phyloP scores from a whole-genome alignment of 768 basidiomycete species.

The Clavaria fumosa region DNA sequence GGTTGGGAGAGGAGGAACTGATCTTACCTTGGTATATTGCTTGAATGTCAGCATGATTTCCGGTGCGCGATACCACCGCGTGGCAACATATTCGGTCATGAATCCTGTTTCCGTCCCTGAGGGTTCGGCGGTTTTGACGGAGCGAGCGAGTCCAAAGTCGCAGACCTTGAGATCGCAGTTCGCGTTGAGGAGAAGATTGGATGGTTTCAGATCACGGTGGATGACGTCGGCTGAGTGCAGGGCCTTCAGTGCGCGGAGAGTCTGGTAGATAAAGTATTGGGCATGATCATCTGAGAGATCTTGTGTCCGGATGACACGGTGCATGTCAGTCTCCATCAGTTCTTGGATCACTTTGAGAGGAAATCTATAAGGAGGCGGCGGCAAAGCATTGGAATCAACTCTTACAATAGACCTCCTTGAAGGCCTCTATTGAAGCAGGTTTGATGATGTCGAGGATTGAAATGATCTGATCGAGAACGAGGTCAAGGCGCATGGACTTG shows the following conservation, averaged over 20 bases:
- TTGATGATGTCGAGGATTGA: slow-evolving; percentile 82
- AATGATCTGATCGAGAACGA: slow-evolving; percentile 50
- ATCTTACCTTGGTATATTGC: slow-evolving; percentile 86
- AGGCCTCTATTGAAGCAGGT: slow-evolving; percentile 62
- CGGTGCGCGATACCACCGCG: slow-evolving; percentile 96
- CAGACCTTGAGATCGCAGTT: slow-evolving; percentile 93
- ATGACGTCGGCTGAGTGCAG: slow-evolving; percentile 94
- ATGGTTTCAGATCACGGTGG: slow-evolving; percentile 92
- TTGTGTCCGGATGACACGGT: slow-evolving; percentile 90
- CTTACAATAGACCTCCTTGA: slow-evolving; percentile 74
- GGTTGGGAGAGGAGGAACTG: slow-evolving; percentile 13
- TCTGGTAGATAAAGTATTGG: slow-evolving; percentile 90
- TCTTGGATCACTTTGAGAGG: slow-evolving; percentile 61
- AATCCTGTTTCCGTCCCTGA: slow-evolving; percentile 75
- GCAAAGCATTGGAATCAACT: slow-evolving; percentile 9
- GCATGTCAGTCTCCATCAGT: slow-evolving; percentile 93
- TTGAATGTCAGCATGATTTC: slow-evolving; percentile 99
- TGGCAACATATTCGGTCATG: slow-evolving; percentile 98
- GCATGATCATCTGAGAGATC: slow-evolving; percentile 92
- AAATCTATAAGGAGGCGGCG: not conserved
- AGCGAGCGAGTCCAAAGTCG: slow-evolving; percentile 92
- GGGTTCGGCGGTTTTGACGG: slow-evolving; percentile 72
- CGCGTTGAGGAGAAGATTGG: slow-evolving; percentile 92
- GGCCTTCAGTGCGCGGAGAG: slow-evolving; percentile 88
- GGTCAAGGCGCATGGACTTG: slow-evolving; percentile 6